phyloP scores from a whole-genome alignment of 768 basidiomycete species.

The Suillus alpinus region DNA sequence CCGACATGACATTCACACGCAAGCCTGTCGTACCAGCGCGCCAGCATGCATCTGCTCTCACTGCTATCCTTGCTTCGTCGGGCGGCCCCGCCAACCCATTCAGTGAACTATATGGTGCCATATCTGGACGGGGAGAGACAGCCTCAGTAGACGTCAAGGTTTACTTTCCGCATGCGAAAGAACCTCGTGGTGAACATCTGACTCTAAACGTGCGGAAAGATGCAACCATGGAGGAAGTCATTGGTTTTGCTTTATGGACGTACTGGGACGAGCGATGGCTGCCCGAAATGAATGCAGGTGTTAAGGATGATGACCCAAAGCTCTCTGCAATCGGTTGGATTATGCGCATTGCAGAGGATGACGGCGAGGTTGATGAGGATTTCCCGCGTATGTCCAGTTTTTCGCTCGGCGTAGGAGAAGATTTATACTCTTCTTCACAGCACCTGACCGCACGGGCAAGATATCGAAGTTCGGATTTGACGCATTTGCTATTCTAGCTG shows the following conservation, averaged over 20 bases:
- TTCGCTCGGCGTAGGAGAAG: neutral
- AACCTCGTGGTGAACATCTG: constrained; percentile 62
- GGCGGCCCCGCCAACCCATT: constrained; percentile 77
- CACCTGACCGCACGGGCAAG: constrained; percentile 84
- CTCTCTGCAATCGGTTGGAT: constrained; percentile 88
- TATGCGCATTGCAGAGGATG: constrained; percentile 89
- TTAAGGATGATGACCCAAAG: constrained; percentile 60
- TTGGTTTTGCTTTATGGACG: constrained; percentile 88
- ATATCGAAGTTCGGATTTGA: constrained; percentile 87
- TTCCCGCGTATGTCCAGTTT: constrained; percentile 72
- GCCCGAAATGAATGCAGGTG: constrained; percentile 71
- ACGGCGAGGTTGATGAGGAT: constrained; percentile 98
- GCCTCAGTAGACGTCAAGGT: constrained; percentile 66
- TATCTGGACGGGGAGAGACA: constrained; percentile 71
- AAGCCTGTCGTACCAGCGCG: constrained; percentile 43
- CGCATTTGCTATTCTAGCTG: constrained; percentile 85
- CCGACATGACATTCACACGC: constrained; percentile 47
- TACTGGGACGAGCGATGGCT: constrained; percentile 89
- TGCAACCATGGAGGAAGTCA: constrained; percentile 91
- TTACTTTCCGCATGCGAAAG: constrained; percentile 79
- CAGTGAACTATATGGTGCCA: constrained; percentile 79
- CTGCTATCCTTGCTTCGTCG: constrained; percentile 69
- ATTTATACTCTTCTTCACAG: constrained; percentile 40
- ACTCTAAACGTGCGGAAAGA: constrained; percentile 78
- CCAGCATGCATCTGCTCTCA: constrained; percentile 60